Evolutionary conservation across 2,329 filamentous ascomycete genomes (phyloP).

Genomic region (Colletotrichum tropicicola): DNA sequence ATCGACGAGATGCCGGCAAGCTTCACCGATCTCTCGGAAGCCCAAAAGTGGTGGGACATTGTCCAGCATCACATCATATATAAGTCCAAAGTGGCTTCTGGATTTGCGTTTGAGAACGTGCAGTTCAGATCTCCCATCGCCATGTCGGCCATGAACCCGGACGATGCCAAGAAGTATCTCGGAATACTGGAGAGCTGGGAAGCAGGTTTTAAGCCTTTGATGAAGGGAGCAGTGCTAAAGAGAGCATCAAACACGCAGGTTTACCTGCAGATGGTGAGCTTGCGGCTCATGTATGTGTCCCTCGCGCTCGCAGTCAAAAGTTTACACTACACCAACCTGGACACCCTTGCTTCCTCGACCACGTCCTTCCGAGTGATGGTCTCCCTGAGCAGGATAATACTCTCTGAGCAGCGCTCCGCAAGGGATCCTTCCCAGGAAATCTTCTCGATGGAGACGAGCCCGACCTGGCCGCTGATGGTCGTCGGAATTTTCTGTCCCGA

Average conservation of each 20-base stretch:
- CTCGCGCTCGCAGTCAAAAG: conserved; percentile 1
- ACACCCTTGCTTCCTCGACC: neutral
- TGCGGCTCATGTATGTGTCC: conserved; percentile 7
- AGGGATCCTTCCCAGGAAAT: neutral
- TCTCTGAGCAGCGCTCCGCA: neutral
- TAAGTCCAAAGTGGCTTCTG: neutral
- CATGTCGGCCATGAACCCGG: neutral
- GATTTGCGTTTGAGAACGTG: conserved; percentile 29
- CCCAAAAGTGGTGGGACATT: conserved; percentile 12
- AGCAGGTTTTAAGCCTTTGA: neutral
- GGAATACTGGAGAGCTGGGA: neutral
- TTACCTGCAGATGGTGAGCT: neutral
- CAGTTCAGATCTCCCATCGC: no score
- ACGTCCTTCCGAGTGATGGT: neutral
- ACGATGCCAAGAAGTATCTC: conserved; percentile 28
- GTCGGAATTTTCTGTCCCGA: conserved; percentile 51
- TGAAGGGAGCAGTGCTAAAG: neutral
- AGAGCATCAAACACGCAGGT: neutral
- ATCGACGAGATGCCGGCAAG: conserved; percentile 11
- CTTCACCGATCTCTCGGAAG: neutral
- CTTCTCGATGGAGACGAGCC: conserved; percentile 16
- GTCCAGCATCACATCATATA: conserved; percentile 17
- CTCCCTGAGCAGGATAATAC: neutral
- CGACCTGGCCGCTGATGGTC: conserved; percentile 49
- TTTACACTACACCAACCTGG: neutral